phyloP scores from a whole-genome alignment of 1,139 yeast species.

The Suzukiozyma palmioleophila region DNA sequence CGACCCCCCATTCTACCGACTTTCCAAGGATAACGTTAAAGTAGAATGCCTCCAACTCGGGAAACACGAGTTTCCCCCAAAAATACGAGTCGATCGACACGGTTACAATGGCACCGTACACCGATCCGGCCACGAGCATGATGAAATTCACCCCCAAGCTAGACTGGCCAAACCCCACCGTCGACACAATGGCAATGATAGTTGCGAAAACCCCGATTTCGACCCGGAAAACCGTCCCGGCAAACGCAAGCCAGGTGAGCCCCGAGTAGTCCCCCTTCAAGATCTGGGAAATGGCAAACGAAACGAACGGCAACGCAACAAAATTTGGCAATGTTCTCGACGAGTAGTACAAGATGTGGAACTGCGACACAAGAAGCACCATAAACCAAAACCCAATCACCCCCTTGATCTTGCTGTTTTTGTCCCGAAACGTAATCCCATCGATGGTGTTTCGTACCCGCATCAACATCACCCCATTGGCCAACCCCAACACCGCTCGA shows the following conservation, averaged over 20 bases:
- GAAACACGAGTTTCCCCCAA: conserved; percentile 59
- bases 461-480: conserved; percentile 35
- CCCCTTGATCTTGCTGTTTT: conserved; percentile 18
- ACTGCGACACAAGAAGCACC: conserved; percentile 58
- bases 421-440: conserved; percentile 21
- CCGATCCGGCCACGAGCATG: conserved; percentile 48
- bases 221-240: conserved; percentile 65
- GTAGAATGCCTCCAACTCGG: conserved; percentile 69
- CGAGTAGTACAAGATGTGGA: conserved; percentile 73
- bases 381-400: conserved; percentile 54
- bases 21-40: conserved; percentile 75
- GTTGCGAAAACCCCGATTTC: conserved; percentile 64
- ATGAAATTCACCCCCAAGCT: conserved; percentile 30
- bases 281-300: conserved; percentile 48
- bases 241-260: conserved; percentile 54
- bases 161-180: conserved; percentile 41
- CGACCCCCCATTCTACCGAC: conserved; percentile 78
- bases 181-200: conserved; percentile 41
- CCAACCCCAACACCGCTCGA: conserved; percentile 51
- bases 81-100: conserved; percentile 65
- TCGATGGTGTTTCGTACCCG: conserved; percentile 23
- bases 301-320: conserved; percentile 73
- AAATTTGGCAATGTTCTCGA: conserved; percentile 86
- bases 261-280: conserved; percentile 52
- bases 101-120: conserved; percentile 50